Evolutionary conservation across 2,329 filamentous ascomycete genomes (phyloP), one percentile per base, ranked within the genome.

Genomic region (Cladosporium sp.): DNA sequence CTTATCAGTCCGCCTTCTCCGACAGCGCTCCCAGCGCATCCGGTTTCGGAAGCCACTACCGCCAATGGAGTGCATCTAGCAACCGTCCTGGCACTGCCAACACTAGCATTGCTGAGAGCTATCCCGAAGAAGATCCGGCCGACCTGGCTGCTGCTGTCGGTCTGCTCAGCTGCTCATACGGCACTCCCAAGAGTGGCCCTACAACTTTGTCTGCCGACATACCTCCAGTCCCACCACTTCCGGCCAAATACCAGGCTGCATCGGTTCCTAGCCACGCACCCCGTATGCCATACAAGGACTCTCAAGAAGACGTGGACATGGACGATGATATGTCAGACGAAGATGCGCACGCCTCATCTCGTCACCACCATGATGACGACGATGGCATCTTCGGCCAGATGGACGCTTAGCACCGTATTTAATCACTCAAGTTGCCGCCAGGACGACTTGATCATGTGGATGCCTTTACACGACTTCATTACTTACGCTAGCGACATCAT

Each of bases 351-450:
- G 20, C 70, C 70, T 60, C 82, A 84, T 37, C 56, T 58, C 83
- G 84, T 52, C 84, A 88, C 62, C 88, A 86, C 73, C 90, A 95
- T 67, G 92, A 96, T 67, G 92, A 96, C 63, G 93, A 97, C 65
- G 92, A 97, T 65, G 92, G 92, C 70, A 89, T 97, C 68, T 99
- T 99, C 79, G 92, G 92, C 59, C 85, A 86, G 66, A 97, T 97
- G 93, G 94, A 99, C 76, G 91, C 96, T 75, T 94, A 81, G 61
- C 22, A 22, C 5, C 19, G 14, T 34, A 36, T 28, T 36, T 56
- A 25, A 20, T n/a, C 15, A 43, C 39, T 28, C 57, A 36, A 54
- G 47, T 12, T 8, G 30, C 40, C 38, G 54, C 49, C 54, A 17
- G 50, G 45, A 34, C 55, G 51, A 59, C 51, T 49, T 51, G 51